Evolutionary conservation across 306 rosid genomes (phyloP).

Genomic region (Dryas drummondii): DNA sequence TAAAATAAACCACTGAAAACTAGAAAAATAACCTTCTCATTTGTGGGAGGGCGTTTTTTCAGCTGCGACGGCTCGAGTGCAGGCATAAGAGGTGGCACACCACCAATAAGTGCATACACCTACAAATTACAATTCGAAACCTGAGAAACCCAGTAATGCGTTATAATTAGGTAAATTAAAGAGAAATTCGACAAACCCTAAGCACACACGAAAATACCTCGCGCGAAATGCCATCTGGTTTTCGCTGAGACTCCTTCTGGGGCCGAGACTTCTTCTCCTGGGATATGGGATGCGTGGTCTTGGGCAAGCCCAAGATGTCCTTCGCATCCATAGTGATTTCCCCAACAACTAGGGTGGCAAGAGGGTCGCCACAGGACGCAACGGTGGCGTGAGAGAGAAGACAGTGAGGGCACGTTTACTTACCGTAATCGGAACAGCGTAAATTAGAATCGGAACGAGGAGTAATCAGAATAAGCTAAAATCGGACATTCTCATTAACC

Average conservation of each 20-base stretch:
- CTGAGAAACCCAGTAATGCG: not conserved
- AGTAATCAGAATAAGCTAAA: too few species aligned
- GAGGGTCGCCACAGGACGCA: too few species aligned
- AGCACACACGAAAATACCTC: constrained; percentile 46
- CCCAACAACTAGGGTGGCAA: constrained; percentile 33
- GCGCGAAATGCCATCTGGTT: constrained; percentile 97
- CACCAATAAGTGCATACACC: constrained; percentile 99
- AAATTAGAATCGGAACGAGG: too few species aligned
- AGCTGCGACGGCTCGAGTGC: constrained; percentile 65
- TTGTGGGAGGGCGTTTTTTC: constrained; percentile 65
- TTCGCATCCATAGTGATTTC: constrained; percentile 73
- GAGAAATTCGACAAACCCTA: not conserved
- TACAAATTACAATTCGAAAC: constrained; percentile 17
- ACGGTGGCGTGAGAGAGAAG: too few species aligned
- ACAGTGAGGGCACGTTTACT: too few species aligned
- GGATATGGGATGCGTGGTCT: constrained; percentile 47
- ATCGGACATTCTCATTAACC: too few species aligned
- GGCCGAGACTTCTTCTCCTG: constrained; percentile 80
- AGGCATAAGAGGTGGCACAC: constrained; percentile 92
- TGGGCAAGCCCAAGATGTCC: constrained; percentile 87
- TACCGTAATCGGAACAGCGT: too few species aligned
- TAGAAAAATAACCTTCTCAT: constrained; percentile 61
- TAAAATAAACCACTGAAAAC: not conserved
- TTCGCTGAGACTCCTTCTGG: constrained; percentile 86
- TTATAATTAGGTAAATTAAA: not conserved